These are phyloP conservation scores for Microsporum canis DNA, from an alignment of 2,329 filamentous ascomycete genomes.

Conservation along the genomic window DNA sequence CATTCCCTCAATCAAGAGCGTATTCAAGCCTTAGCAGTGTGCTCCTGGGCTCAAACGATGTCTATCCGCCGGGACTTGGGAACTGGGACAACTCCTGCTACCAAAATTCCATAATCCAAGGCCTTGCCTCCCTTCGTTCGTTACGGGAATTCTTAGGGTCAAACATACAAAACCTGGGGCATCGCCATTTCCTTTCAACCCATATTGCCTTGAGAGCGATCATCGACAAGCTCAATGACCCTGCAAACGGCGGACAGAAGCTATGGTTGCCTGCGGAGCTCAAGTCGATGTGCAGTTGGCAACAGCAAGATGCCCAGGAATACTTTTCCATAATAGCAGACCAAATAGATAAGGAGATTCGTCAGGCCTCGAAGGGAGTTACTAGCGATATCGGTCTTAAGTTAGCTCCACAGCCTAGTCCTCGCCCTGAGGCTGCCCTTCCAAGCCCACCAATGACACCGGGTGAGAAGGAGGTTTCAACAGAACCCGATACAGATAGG, in stretches of 20 bases:
- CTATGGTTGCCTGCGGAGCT: constrained; percentile 72
- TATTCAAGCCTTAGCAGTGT: constrained; percentile 44
- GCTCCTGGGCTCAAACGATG: constrained; percentile 26
- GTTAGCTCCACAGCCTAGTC: constrained; percentile 10
- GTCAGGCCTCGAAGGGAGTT: constrained; percentile 38
- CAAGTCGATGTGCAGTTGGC: constrained; percentile 89
- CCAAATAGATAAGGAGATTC: constrained; percentile 67
- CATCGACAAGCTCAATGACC: constrained; percentile 58
- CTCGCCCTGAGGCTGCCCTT: not conserved
- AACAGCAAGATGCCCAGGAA: constrained; percentile 95
- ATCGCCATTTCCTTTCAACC: constrained; percentile 34
- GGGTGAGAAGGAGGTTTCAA: constrained; percentile 10
- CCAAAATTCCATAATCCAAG: constrained; percentile 89
- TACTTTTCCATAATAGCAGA: constrained; percentile 87
- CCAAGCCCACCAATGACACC: constrained; percentile 11
- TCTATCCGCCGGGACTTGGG: constrained; percentile 53
- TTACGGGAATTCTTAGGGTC: constrained; percentile 55
- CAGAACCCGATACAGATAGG: constrained; percentile 8
- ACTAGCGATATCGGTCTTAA: constrained; percentile 35
- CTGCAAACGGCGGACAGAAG: constrained; percentile 58
- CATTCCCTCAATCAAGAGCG: constrained; percentile 40
- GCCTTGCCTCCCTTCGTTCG: constrained; percentile 62
- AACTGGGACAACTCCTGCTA: constrained; percentile 96
- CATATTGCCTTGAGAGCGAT: constrained; percentile 51
- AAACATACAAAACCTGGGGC: constrained; percentile 28